Base-by-base conservation (phyloP, 2,329 filamentous ascomycete species). In the Exserohilum turcica region DNA sequence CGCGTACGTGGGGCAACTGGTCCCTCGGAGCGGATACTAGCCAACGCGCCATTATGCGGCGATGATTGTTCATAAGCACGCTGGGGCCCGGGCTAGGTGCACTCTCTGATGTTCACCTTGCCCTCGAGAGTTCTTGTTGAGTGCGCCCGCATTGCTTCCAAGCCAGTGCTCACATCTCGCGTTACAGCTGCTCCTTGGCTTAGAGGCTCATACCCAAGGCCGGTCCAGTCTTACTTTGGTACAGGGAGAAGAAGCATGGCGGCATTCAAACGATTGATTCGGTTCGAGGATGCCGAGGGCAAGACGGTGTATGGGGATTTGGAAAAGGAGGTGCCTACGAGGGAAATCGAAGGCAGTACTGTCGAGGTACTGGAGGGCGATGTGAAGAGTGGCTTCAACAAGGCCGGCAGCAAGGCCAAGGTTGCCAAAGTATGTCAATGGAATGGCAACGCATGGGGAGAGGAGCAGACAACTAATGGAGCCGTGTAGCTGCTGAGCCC, bases 181-280 rank as follows among this genome's bases (percentile, higher is more conserved):
- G 13, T 8, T 39, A 39, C 19, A n/a, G 19, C 9, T 5, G 12
- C 27, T 15, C 15, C 21, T 42, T 16, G 5, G 3, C 31, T 16
- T 13, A 38, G 36, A 19, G 37, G 24, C 37, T 27, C 37, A 3
- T 38, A 5, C 3, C 13, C 5, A 21, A 29, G 10, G 5, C 19
- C 31, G 6, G 16, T 10, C 12, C 7, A 31, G 19, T 10, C 18
- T 8, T 39, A 19, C 15, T 53, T 47, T 28, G 48, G 18, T 45
- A 46, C 40, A 49, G 54, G 40, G 3, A 35, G 24, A 44, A 43
- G n/a, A 50, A 52, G 33, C 12, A 67, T 66, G 65, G 52, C 64
- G 21, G 37, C 61, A 7, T 74, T 74, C 46, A 66, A 73, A 38
- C 60, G 71, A 19, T 52, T 75, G 37, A 70, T 75, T 15, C 60